Conservation (phyloP, 306 rosid species). For the Abrus pulchellus region DNA sequence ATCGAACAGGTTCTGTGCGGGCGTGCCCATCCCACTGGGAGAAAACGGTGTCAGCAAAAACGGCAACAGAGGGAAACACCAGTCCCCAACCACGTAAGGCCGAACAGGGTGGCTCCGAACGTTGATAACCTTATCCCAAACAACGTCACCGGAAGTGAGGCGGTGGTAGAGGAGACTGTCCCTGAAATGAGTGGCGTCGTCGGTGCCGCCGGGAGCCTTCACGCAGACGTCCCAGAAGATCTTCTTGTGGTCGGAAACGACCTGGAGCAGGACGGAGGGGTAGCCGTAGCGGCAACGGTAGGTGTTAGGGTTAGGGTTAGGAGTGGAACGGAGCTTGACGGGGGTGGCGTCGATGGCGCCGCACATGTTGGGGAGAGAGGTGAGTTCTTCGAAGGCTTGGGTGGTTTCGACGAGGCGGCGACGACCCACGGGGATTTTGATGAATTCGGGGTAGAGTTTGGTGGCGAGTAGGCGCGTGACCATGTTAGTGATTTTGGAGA, state of each 20-base stretch:
- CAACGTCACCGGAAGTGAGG: slow-evolving; percentile 74
- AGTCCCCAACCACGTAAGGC: slow-evolving; percentile 90
- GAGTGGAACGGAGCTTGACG: slow-evolving; percentile 51
- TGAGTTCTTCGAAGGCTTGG: slow-evolving; percentile 83
- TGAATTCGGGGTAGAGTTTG: slow-evolving; percentile 87
- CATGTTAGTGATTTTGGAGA: slow-evolving; percentile 96
- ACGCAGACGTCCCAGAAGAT: slow-evolving; percentile 98
- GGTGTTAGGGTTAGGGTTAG: slow-evolving; percentile 44
- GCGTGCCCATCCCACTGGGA: slow-evolving; percentile 71
- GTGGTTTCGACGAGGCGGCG: slow-evolving; percentile 79
- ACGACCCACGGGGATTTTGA: slow-evolving; percentile 82
- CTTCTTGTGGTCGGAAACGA: slow-evolving; percentile 85
- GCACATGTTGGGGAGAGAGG: slow-evolving; percentile 90
- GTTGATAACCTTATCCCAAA: slow-evolving; percentile 76
- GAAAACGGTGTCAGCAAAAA: slow-evolving; percentile 83
- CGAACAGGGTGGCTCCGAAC: slow-evolving; percentile 76
- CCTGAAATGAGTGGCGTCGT: slow-evolving; percentile 81
- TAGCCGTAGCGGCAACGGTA: slow-evolving; percentile 73
- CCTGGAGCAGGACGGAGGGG: slow-evolving; percentile 82
- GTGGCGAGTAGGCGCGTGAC: slow-evolving; percentile 92
- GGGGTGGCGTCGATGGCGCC: slow-evolving; percentile 89
- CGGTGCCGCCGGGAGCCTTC: slow-evolving; percentile 81
- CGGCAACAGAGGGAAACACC: slow-evolving; percentile 85
- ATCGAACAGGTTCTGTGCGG: slow-evolving; percentile 87
- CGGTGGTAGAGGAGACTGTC: slow-evolving; percentile 74